Percentiles rank a stretch among this genome's conserved stretches.
These are phyloP conservation scores for Carpinus fangiana DNA, from an alignment of 306 rosid genomes.

Conservation along the genomic window DNA sequence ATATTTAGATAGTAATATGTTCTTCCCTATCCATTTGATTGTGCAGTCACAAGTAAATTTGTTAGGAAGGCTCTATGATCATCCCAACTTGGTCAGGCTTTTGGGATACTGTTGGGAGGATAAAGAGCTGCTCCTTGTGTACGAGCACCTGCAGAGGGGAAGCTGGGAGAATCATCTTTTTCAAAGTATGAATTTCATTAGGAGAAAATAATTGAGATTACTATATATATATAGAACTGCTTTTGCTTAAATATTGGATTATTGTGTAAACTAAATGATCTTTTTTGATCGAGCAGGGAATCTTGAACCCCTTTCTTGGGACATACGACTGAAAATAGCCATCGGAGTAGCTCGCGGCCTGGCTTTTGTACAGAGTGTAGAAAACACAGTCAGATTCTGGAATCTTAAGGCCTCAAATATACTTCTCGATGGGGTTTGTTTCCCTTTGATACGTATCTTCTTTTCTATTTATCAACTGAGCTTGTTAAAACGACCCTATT, in stretches of 20 bases:
- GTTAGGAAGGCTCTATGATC: slow-evolving; percentile 65
- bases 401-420: slow-evolving; percentile 92
- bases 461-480: neutral
- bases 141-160: slow-evolving; percentile 81
- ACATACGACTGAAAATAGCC: slow-evolving; percentile 63
- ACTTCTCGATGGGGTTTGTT: slow-evolving; percentile 77
- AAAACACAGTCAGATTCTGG: slow-evolving; percentile 68
- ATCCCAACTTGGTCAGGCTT: slow-evolving; percentile 81
- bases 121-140: slow-evolving; percentile 76
- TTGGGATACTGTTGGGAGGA: slow-evolving; percentile 76
- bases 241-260: neutral
- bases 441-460: slow-evolving; percentile 5
- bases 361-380: slow-evolving; percentile 73
- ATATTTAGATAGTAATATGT: neutral
- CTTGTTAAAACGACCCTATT: too few species aligned
- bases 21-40: slow-evolving; percentile 20
- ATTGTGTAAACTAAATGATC: neutral
- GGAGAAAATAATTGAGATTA: slow-evolving; percentile 18
- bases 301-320: slow-evolving; percentile 70
- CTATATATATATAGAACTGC: neutral
- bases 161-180: slow-evolving; percentile 92
- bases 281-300: slow-evolving; percentile 45
- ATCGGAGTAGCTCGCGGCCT: slow-evolving; percentile 91
- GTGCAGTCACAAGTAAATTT: slow-evolving; percentile 81
- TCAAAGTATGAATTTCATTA: slow-evolving; percentile 55